Evolutionary conservation across 1,139 yeast species (phyloP), one percentile per base, ranked within the genome.

Genomic region (Kazachstania sp.): DNA sequence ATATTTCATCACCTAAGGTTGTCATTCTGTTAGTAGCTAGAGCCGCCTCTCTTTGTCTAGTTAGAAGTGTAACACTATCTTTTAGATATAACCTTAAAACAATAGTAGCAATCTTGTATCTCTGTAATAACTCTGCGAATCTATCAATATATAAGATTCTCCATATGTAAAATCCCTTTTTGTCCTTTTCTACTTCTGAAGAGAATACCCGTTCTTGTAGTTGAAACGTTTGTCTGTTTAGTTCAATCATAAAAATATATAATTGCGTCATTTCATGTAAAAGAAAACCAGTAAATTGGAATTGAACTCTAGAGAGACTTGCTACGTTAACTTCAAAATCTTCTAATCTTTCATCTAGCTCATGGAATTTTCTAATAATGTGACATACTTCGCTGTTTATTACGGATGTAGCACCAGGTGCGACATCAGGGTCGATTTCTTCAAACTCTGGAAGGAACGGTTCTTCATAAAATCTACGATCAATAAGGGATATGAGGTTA

Each of bases 291-390:
- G 67, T 61, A 46, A 62, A 64, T 45, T 64, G 68, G 44, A 60
- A 63, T 45, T 64, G 67, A 18, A 64, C 61, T 35, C 68, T 52
- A n/a, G 65, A 64, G 41, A 64, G 52, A 48, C 67, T 63, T 18
- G 67, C 64, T 15, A 64, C 66, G 43, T 64, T 64, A 1, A 61
- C 66, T 47, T 64, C 67, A 50, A 64, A 64, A 46, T 64, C 68
- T 41, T 60, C 59, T 4, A 62, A 56, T 15, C 64, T 56, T 42
- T 63, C 66, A 48, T 60, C 59, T 15, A 64, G 41, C 38, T 60
- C 61, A 45, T 61, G 65, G 39, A 56, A 59, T 45, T 57, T 61
- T 44, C 64, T 52, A 2, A 61, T 59, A 43, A 63, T 54, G 39
- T 63, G 65, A 37, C 65, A 60, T 28, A 63, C 48, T 45, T 64